A percentile compares a stretch with the other conserved stretches of the same genome.
phyloP scores from a whole-genome alignment of 306 rosid species.

The Hippophae gyantsensis region DNA sequence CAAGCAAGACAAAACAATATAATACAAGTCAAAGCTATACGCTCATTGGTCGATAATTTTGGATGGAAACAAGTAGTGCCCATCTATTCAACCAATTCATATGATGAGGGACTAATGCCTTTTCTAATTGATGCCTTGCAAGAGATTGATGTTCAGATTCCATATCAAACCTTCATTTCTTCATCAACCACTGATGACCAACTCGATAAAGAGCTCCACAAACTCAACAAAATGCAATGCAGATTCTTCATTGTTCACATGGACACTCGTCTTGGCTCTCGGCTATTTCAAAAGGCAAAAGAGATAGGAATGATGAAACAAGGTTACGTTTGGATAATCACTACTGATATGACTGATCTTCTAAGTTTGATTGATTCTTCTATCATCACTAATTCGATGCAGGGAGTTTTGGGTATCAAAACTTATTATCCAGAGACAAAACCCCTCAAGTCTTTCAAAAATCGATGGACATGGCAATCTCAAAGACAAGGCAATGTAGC shows the following conservation, averaged over 20 bases:
- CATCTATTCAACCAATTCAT: slow-evolving; percentile 34
- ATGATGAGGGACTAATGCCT: slow-evolving; percentile 36
- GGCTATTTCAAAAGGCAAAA: slow-evolving; percentile 28
- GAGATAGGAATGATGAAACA: slow-evolving; percentile 43
- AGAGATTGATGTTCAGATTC: slow-evolving; percentile 15
- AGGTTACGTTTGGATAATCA: slow-evolving; percentile 51
- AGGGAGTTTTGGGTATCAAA: slow-evolving; percentile 46
- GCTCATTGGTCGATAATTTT: slow-evolving; percentile 27
- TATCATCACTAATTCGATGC: slow-evolving; percentile 26
- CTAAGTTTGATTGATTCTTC: slow-evolving; percentile 14
- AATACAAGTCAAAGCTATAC: slow-evolving; percentile 33
- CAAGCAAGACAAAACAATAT: slow-evolving; percentile 31
- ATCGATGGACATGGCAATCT: slow-evolving; percentile 32
- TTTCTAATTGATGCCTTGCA: slow-evolving; percentile 34
- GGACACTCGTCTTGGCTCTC: slow-evolving; percentile 19
- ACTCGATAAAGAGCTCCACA: slow-evolving; percentile 29
- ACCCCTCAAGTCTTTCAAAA: slow-evolving; percentile 15
- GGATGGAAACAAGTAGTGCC: slow-evolving; percentile 46
- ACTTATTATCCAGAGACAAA: too few species aligned
- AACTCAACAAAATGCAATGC: slow-evolving; percentile 34
- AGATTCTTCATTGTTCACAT: slow-evolving; percentile 55
- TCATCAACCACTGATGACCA: slow-evolving; percentile 23
- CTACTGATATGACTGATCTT: slow-evolving; percentile 18
- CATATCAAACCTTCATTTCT: slow-evolving; percentile 30
- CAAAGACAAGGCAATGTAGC: slow-evolving; percentile 14